phyloP scores from a whole-genome alignment of 371 early-diverging fungal species.

The Actinomortierella ambigua region DNA sequence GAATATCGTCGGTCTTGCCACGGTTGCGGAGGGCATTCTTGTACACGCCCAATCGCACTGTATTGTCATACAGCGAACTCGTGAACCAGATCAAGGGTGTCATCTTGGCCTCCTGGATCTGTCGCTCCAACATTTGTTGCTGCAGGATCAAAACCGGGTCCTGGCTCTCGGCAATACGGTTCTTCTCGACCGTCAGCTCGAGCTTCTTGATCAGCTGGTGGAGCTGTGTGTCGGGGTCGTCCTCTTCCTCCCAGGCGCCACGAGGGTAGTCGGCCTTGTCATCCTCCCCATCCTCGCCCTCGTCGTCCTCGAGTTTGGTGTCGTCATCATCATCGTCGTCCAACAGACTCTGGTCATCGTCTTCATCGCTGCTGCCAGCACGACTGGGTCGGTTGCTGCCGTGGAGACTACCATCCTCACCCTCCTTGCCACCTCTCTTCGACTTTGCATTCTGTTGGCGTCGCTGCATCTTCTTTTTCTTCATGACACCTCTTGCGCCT shows the following conservation, averaged over 20 bases:
- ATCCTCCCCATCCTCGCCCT: not conserved
- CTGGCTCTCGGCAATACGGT: constrained; percentile 36
- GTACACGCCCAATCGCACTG: constrained; percentile 62
- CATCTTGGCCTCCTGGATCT: constrained; percentile 31
- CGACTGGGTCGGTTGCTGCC: too few species aligned
- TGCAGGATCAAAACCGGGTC: constrained; percentile 31
- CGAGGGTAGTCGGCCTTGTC: not conserved
- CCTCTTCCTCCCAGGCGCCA: constrained; percentile 1
- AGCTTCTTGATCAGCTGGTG: constrained; percentile 40
- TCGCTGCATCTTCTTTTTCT: not conserved
- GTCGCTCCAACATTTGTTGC: constrained; percentile 33
- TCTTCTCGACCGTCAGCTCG: constrained; percentile 49
- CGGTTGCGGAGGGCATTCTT: constrained; percentile 52
- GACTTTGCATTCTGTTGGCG: too few species aligned
- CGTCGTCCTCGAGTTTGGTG: constrained; percentile 2
- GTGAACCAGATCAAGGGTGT: constrained; percentile 59
- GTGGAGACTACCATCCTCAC: too few species aligned
- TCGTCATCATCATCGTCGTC: constrained; percentile 4
- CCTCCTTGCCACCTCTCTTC: too few species aligned
- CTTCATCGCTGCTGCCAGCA: not conserved
- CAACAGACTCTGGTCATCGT: not conserved
- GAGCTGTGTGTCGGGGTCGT: constrained; percentile 27
- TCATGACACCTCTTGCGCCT: constrained; percentile 7
- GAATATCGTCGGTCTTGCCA: constrained; percentile 25
- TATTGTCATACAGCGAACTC: constrained; percentile 28